Conservation (phyloP, 1,284 basidiomycete species). For the Malassezia caprae region DNA sequence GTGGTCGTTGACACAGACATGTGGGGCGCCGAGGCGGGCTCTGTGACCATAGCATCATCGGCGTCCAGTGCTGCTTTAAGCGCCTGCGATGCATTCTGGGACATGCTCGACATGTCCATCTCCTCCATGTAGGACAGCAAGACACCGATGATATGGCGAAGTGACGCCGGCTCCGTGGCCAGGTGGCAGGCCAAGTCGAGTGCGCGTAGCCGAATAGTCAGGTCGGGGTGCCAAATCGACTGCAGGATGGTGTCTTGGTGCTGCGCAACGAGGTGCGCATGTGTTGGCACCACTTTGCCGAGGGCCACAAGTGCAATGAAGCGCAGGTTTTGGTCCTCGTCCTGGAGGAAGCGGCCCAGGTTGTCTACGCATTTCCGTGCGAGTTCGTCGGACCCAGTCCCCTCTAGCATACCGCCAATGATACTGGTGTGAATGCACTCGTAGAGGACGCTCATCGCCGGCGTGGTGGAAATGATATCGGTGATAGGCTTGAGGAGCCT, state of each 20-base stretch:
- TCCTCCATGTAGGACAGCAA: conserved; percentile 69
- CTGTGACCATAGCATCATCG: background rate
- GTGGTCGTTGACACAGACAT: conserved; percentile 55
- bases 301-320: conserved; percentile 92
- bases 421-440: conserved; percentile 98
- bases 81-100: background rate
- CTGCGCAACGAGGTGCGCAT: conserved; percentile 78
- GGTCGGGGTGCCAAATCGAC: conserved; percentile 82
- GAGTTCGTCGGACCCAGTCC: conserved; percentile 55
- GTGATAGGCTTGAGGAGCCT: conserved; percentile 88
- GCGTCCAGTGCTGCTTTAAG: background rate
- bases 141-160: conserved; percentile 78
- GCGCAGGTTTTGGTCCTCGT: conserved; percentile 85
- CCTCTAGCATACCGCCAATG: conserved; percentile 77
- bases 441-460: conserved; percentile 88
- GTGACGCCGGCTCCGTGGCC: conserved; percentile 64
- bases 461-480: conserved; percentile 85
- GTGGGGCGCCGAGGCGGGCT: background rate
- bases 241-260: conserved; percentile 84
- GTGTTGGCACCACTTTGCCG: conserved; percentile 86
- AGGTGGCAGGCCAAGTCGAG: conserved; percentile 86
- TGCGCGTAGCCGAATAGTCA: conserved; percentile 88
- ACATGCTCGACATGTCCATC: background rate
- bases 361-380: conserved; percentile 86
- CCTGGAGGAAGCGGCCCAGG: conserved; percentile 78